These are phyloP conservation scores for Lathyrus aphaca DNA, from an alignment of 306 rosid genomes.

Conservation along the genomic window DNA sequence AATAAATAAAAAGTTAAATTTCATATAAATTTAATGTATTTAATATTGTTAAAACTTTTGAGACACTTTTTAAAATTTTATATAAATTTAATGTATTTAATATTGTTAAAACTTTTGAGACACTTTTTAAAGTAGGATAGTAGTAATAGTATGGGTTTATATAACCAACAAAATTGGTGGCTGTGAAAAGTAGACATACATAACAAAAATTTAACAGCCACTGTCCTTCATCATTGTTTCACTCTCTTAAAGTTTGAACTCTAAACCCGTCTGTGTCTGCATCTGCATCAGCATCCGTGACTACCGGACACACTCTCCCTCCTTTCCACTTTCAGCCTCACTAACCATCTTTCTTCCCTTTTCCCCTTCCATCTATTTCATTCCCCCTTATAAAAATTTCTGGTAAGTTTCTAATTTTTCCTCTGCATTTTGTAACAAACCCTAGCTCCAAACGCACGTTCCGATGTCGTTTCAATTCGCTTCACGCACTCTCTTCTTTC, in stretches of 20 bases:
- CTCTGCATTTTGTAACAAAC: slow-evolving; percentile 19
- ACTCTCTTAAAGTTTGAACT: not conserved
- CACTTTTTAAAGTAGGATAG: too few relatives aligned
- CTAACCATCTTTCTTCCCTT: not conserved
- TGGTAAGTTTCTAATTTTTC: not conserved
- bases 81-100: too few relatives aligned
- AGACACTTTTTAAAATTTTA: too few relatives aligned
- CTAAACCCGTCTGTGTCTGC: not conserved
- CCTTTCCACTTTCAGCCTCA: not conserved
- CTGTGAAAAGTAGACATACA: too few relatives aligned
- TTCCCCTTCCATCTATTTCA: not conserved
- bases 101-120: too few relatives aligned
- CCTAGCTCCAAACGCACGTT: slow-evolving; percentile 17
- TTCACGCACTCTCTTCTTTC: not conserved
- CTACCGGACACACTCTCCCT: not conserved
- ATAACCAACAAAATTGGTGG: too few relatives aligned
- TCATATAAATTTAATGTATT: too few relatives aligned
- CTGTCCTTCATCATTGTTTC: not conserved
- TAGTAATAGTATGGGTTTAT: too few relatives aligned
- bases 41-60: too few relatives aligned
- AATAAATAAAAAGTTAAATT: too few relatives aligned
- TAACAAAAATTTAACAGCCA: not conserved
- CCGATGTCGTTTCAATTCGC: not conserved
- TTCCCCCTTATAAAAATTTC: not conserved
- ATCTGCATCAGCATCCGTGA: not conserved